Evolutionary conservation across 2,329 filamentous ascomycete genomes (phyloP), one percentile per base, ranked within the genome.

Genomic region (Phialocephala subalpina): DNA sequence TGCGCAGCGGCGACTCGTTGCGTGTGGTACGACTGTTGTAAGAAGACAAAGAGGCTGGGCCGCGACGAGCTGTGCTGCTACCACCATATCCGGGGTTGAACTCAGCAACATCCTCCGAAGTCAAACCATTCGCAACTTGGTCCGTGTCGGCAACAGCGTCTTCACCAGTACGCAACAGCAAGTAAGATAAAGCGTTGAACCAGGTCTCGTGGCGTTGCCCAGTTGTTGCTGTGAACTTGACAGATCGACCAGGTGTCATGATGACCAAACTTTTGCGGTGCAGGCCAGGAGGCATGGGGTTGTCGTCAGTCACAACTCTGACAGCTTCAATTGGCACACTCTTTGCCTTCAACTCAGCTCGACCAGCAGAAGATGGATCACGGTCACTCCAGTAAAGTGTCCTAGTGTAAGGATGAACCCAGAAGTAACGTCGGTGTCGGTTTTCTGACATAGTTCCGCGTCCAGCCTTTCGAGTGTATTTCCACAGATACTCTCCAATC

Each of bases 401-500:
- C 58, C 94, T 88, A 2, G 95, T 99, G 80, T 98, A 99, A 0
- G 96, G 96, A 77, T 99, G 96, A 25, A 99, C 93, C 96, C 96
- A 99, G 85, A 99, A 99, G 84, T 97, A 99, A 36, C 96, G 90
- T 68, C 93, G 89, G 79, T 99, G 96, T 60, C 96, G 88, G 63
- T 94, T 97, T 73, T 90, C 91, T 0, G 94, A 98, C 80, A 97
- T 89, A 69, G 94, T 92, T 62, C 90, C 92, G 27, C 95, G 90
- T n/a, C 94, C 94, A 66, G 94, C 86, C 82, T 96, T 97, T 74
- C 96, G 91, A 0, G 96, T 99, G 80, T 99, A 99, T 79, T 99
- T 99, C 96, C 96, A 99, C 47, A 99, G 84, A 78, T 95, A 98
- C 78, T 99, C 96, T 63, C 96, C 96, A 76, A 99, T 98, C 96